Conservation (phyloP, 495 filamentous ascomycete genomes). For the Ascodesmis nigricans region DNA sequence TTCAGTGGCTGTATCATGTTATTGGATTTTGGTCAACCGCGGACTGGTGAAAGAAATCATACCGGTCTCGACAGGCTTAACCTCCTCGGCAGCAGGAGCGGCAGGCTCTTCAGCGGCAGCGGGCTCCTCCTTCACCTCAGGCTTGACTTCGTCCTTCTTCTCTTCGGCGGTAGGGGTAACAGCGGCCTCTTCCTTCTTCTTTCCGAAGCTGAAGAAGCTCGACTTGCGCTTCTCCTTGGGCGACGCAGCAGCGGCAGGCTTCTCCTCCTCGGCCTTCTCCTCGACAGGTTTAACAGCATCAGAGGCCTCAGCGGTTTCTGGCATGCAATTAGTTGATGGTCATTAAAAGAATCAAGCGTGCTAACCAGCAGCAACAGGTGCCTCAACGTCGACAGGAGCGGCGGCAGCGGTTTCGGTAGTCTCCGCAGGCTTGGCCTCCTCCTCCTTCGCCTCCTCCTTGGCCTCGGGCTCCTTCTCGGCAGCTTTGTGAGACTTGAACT, state of each 20-base stretch:
- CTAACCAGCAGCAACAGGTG: too few relatives aligned
- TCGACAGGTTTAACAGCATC: constrained; percentile 11
- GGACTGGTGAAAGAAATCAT: too few relatives aligned
- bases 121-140: constrained; percentile 22
- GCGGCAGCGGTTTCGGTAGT: constrained; percentile 6
- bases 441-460: constrained; percentile 23
- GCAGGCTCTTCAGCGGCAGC: constrained; percentile 17
- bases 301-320: constrained; percentile 1
- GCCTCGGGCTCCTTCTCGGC: constrained; percentile 23
- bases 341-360: too few relatives aligned
- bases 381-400: too few relatives aligned
- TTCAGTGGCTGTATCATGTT: constrained; percentile 22
- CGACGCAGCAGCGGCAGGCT: constrained; percentile 9
- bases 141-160: constrained; percentile 17
- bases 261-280: constrained; percentile 23
- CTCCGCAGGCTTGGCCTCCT: constrained; percentile 16
- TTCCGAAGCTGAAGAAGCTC: constrained; percentile 23
- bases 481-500: constrained; percentile 16
- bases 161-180: constrained; percentile 8
- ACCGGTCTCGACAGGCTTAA: too few relatives aligned
- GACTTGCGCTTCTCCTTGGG: constrained; percentile 23
- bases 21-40: too few relatives aligned
- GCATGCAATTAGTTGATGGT: too few relatives aligned
- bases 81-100: too few relatives aligned
- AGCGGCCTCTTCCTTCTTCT: too few relatives aligned